Base-by-base conservation (phyloP, 208 protist species). In the Endotrypanum monterogeii region DNA sequence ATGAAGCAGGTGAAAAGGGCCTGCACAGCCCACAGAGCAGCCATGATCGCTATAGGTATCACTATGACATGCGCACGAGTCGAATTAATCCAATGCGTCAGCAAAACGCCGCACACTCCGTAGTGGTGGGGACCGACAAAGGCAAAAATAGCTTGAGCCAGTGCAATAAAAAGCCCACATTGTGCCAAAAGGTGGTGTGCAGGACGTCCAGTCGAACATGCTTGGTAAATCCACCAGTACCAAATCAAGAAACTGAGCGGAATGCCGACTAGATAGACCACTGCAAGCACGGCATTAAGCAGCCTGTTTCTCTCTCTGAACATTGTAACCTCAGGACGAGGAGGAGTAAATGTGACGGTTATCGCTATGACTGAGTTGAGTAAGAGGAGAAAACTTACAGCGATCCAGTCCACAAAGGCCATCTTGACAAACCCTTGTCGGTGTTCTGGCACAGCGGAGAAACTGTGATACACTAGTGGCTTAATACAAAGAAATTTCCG, bases 381-480 rank as follows among this genome's bases (percentile, higher is more conserved):
- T n/a, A 92, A 20, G 30, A 92, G 72, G 41, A 92, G 67, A 70
- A 86, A 74, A 63, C 76, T 88, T 4, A 89, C 83, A 2, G 83
- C 83, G 28, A 94, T 78, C 90, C 90, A 95, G 68, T 91, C 83
- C 58, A 82, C 78, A 76, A 87, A 95, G 2, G 80, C 84, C 39
- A 92, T 80, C 41, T 46, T 88, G 5, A 93, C 83, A 79, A 89
- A 87, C 18, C 52, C 44, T 41, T 79, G 85, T 9, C 88, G 79
- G 30, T 71, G 46, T 35, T 81, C 69, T 11, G 86, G 77, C 54
- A 95, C 83, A 23, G 23, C 54, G 18, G 78, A 73, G 35, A 95
- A 75, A 48, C 81, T 85, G 65, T 95, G 87, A 73, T 88, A 84
- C n/a, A 95, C 84, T 14, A 95, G 65, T 1, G 90, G 90, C 20